Base-by-base conservation (phyloP, 2,329 filamentous ascomycete species). In the Aspergillus texensis region DNA sequence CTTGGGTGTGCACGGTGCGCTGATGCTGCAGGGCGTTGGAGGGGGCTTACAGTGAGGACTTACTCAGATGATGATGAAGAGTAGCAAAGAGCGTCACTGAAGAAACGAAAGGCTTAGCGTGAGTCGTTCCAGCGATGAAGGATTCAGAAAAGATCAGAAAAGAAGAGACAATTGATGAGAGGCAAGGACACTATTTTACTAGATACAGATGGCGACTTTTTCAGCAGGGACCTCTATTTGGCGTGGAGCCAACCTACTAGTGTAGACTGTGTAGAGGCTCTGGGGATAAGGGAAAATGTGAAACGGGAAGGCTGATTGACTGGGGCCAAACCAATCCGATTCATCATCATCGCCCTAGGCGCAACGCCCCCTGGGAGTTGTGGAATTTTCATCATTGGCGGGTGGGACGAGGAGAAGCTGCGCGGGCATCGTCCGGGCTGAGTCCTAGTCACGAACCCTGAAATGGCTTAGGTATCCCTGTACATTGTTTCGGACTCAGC, bases 201-300 rank as follows among this genome's bases (percentile, higher is more conserved):
- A 65, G 60, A 67, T 62, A 60, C 58, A 61, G 57, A 67, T 65
- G 62, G 65, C 65, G 61, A 67, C 59, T 55, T 61, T 67, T 63
- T 65, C 64, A 46, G 58, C 62, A 61, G 56, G 53, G 60, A 64
- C 62, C 58, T 63, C 64, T 53, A 60, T 56, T 57, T 63, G 52
- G 56, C 58, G 60, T 63, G 57, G 61, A 61, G 60, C 62, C 54
- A 59, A 58, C 57, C 39, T 46, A 62, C 41, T 62, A 57, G 57
- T 55, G 43, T 48, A 62, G 34, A 36, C 34, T 16, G 1, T 16
- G 34, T 36, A 14, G 58, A 60, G 64, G 64, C 64, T 59, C 64
- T 62, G 58, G 54, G 59, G 62, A 52, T 57, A 55, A 61, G 48
- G 53, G 45, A 55, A 58, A 59, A 62, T 45, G 60, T 65, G 62